Evolutionary conservation across 768 basidiomycete species (phyloP), one percentile per base, ranked within the genome.

Genomic region (Amanita pseudoporphyria): DNA sequence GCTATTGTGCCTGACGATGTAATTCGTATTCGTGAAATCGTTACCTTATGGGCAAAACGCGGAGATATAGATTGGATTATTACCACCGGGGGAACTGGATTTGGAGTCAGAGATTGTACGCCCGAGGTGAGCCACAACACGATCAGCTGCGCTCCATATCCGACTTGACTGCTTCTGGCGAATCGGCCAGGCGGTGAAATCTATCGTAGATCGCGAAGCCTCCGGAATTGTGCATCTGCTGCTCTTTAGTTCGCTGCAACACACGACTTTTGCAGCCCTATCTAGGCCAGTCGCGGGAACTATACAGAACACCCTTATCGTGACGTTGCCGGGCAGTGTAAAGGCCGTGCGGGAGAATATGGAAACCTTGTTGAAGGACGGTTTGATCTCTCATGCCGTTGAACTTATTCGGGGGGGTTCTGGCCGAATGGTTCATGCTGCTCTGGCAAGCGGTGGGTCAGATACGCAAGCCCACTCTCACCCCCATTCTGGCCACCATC

Each of bases 21-120:
- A 42, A 53, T 57, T 0, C 60, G 60, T 37, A 87, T 92, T 45
- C 71, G 68, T 21, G 57, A 60, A 6, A 59, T 64, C 9, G 70
- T 90, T 5, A 65, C 63, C 38, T 62, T 60, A 5, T 81, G 78
- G 71, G 69, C 65, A 33, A 59, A 63, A 2, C 61, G 68, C 4
- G 69, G 67, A 2, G 58, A 68, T n/a, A 64, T 84, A 12, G 82
- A 90, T 60, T 82, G 81, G 75, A 74, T 92, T 51, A 69, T 95
- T 54, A 87, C 87, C 5, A 87, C 86, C 0, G 91, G 91, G 14
- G 91, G 91, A 4, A 95, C 91, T 0, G 91, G 91, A 6, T 91
- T 92, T 58, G 86, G 89, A 1, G 69, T 76, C 26, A 69, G 85
- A 55, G 91, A 95, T 64, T 67, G 71, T 38, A 95, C 91, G 3